A percentile compares a stretch with the other conserved stretches of the same genome.
Evolutionary conservation across 257 asterid genomes (phyloP).

Genomic region (Solanum sitiens): DNA sequence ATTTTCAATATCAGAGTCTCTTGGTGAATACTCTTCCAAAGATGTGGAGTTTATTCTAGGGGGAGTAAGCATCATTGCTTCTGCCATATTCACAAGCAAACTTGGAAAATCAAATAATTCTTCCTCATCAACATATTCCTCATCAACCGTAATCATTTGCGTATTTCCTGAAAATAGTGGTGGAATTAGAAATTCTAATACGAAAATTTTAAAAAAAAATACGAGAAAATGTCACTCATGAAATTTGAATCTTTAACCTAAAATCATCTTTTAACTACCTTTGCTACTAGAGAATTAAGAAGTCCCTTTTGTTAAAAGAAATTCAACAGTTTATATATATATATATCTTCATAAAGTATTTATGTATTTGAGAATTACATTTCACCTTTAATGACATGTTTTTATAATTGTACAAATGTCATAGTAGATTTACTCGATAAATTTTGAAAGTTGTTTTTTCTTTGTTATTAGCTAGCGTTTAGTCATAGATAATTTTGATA

Average conservation of each 20-base stretch:
- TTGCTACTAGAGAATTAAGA: neutral
- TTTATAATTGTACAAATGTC: neutral
- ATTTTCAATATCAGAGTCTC: neutral
- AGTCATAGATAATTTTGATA: neutral
- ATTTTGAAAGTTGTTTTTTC: neutral
- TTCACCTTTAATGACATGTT: neutral
- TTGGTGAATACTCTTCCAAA: neutral
- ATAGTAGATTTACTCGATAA: neutral
- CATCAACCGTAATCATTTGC: neutral
- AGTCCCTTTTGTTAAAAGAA: neutral
- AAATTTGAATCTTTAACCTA: neutral
- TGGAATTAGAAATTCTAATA: neutral
- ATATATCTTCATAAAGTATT: neutral
- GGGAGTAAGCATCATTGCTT: slow-evolving; percentile 3
- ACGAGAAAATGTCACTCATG: neutral
- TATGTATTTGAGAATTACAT: neutral
- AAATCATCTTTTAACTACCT: neutral
- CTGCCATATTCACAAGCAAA: slow-evolving; percentile 2
- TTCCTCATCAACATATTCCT: neutral
- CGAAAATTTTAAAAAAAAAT: neutral
- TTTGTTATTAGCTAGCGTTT: neutral
- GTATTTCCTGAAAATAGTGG: neutral
- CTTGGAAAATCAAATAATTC: neutral
- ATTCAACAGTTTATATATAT: neutral
- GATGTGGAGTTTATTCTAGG: neutral